Evolutionary conservation across 257 asterid genomes (phyloP).

Genomic region (Fraxinus cuspidata): DNA sequence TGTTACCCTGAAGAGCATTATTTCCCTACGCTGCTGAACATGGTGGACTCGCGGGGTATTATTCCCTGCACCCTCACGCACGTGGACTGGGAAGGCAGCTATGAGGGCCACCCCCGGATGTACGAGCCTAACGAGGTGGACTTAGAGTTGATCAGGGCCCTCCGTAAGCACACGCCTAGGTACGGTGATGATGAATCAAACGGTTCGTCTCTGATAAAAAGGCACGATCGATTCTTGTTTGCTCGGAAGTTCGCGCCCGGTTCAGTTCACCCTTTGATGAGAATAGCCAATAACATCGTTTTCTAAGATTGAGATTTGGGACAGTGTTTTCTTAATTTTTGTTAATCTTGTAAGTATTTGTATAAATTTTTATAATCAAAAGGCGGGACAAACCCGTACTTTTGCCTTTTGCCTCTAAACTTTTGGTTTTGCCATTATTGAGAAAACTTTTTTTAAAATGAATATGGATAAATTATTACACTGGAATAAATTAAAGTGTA

Average conservation of each 20-base stretch:
- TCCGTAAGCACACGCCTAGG: conserved; percentile 29
- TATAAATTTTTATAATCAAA: background rate
- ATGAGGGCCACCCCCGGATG: conserved; percentile 42
- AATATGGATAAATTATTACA: no score
- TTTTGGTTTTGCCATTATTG: background rate
- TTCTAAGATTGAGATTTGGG: conserved; percentile 26
- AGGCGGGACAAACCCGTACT: conserved; percentile 41
- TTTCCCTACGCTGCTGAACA: conserved; percentile 41
- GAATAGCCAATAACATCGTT: conserved; percentile 31
- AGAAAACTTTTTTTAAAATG: no score
- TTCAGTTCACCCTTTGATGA: conserved; percentile 30
- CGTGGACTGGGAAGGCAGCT: conserved; percentile 43
- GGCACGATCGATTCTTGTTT: conserved; percentile 42
- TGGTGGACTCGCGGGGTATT: conserved; percentile 43
- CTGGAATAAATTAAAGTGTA: no score
- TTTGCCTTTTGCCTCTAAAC: background rate
- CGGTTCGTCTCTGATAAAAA: conserved; percentile 21
- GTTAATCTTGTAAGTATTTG: background rate
- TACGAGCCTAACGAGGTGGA: conserved; percentile 32
- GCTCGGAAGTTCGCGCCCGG: conserved; percentile 44
- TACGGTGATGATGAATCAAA: conserved; percentile 30
- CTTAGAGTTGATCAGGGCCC: conserved; percentile 25
- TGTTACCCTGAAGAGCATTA: conserved; percentile 59
- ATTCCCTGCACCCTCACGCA: conserved; percentile 38
- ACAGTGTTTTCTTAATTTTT: conserved; percentile 3